phyloP scores from a whole-genome alignment of 2,329 filamentous ascomycete species.

The Microsporum audouinii region DNA sequence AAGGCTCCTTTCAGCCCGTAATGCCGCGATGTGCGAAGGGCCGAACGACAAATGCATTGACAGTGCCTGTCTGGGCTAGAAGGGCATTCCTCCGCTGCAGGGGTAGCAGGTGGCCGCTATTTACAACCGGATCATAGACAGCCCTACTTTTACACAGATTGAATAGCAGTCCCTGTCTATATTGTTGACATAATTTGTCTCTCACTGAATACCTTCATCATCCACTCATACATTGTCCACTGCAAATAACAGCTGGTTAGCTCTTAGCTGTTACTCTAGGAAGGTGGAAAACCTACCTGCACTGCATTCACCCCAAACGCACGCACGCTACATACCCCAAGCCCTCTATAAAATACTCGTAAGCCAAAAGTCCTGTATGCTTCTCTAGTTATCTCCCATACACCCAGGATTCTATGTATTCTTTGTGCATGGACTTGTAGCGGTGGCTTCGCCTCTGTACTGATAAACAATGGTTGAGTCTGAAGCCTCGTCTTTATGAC shows the following conservation, averaged over 20 bases:
- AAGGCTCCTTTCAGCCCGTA: neutral
- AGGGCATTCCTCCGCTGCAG: neutral
- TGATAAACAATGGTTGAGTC: conserved; percentile 43
- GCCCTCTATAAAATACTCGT: conserved; percentile 57
- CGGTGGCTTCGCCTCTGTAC: conserved; percentile 18
- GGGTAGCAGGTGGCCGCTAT: neutral
- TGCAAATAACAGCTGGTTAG: conserved; percentile 28
- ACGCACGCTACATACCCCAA: conserved; percentile 70
- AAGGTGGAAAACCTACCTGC: conserved; percentile 35
- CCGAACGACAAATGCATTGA: neutral
- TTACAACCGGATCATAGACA: neutral
- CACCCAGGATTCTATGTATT: conserved; percentile 32
- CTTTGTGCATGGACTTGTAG: conserved; percentile 12
- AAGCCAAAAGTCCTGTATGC: conserved; percentile 55
- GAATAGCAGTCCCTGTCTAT: neutral
- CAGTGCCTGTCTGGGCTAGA: neutral
- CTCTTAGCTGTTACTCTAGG: neutral
- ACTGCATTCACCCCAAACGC: conserved; percentile 90
- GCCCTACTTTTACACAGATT: neutral
- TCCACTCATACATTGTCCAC: conserved; percentile 86
- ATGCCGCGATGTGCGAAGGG: neutral
- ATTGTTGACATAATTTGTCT: neutral
- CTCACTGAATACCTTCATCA: conserved; percentile 45
- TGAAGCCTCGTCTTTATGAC: conserved; percentile 90
- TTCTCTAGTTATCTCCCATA: conserved; percentile 52